Evolutionary conservation across 2,329 filamentous ascomycete genomes (phyloP), one percentile per base, ranked within the genome.

Genomic region (Pseudocercospora vitis): DNA sequence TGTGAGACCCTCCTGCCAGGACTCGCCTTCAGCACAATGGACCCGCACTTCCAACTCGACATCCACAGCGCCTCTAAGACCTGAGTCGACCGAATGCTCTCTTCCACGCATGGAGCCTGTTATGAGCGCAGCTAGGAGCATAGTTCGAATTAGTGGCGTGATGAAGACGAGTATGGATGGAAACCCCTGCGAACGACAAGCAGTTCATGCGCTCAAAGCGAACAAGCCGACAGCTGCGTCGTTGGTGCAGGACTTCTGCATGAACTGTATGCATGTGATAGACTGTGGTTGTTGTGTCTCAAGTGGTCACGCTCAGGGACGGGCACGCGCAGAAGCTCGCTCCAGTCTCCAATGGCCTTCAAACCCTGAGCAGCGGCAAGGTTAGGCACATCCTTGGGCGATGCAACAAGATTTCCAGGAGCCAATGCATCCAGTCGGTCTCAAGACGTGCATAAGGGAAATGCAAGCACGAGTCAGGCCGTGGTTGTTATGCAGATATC

Each of bases 391-490:
- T 40, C 37, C 37, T 19, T 40, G 37, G 12, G 7, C 16, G n/a
- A 12, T 4, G 16, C 21, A 23, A 19, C 21, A 23, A 19, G 19
- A 5, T 29, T 19, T 40, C 37, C 21, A 12, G 19, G 19, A 40
- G 12, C 7, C 19, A n/a, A 8, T 16, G n/a, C 21, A 12, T 3
- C 19, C 6, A 21, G 14, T 39, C 35, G 21, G 19, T 18, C 5
- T 7, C 11, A 9, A 39, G 14, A 39, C 35, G 35, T 18, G 35
- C 12, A 40, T 21, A 12, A 21, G 18, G n/a, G 19, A 42, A 3
- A 42, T 42, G 37, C 37, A 42, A 42, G 37, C 19, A 42, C 37
- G 37, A 26, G 37, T 42, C 37, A 26, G 37, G 37, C 19, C 24
- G 37, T 42, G 37, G 37, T 24, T 42, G 37, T 42, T 42, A 24